phyloP scores from a whole-genome alignment of 2,329 filamentous ascomycete species.

The Aspergillus pseudotamarii region DNA sequence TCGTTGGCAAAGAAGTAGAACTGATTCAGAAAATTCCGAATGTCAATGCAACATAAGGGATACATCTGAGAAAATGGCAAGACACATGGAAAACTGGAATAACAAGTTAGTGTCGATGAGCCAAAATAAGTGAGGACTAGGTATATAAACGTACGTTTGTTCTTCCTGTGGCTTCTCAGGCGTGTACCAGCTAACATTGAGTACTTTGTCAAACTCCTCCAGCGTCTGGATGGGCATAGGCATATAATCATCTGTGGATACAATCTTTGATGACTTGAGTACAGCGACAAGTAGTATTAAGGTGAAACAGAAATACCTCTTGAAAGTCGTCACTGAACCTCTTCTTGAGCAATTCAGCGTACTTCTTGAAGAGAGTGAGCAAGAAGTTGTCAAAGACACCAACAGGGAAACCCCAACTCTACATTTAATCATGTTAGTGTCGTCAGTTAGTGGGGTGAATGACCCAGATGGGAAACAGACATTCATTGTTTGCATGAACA shows the following conservation, averaged over 20 bases:
- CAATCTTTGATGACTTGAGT: constrained; percentile 51
- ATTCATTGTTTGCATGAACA: constrained; percentile 99
- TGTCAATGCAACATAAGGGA: constrained; percentile 95
- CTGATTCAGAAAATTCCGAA: constrained; percentile 95
- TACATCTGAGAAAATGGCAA: constrained; percentile 99
- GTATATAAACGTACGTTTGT: constrained; percentile 62
- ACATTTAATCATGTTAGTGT: constrained; percentile 1
- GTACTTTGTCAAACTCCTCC: constrained; percentile 93
- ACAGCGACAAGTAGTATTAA: background rate
- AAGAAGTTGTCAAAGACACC: constrained; percentile 79
- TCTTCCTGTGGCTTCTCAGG: constrained; percentile 78
- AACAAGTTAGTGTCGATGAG: constrained; percentile 5
- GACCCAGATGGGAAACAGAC: constrained; percentile 50
- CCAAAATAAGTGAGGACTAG: background rate
- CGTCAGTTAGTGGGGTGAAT: background rate
- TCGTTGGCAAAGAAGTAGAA: constrained; percentile 98
- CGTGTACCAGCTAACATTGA: constrained; percentile 94
- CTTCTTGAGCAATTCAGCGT: constrained; percentile 85
- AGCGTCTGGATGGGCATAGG: constrained; percentile 92
- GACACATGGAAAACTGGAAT: constrained; percentile 80
- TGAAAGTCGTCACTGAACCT: constrained; percentile 95
- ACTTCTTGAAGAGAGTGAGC: constrained; percentile 89
- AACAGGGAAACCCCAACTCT: constrained; percentile 90
- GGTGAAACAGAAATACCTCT: constrained; percentile 59
- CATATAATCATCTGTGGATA: constrained; percentile 98